Percentiles rank a stretch among this genome's conserved stretches.
Conservation (phyloP, 805 yeast species). For the Wickerhamiella kurtzmanii region DNA sequence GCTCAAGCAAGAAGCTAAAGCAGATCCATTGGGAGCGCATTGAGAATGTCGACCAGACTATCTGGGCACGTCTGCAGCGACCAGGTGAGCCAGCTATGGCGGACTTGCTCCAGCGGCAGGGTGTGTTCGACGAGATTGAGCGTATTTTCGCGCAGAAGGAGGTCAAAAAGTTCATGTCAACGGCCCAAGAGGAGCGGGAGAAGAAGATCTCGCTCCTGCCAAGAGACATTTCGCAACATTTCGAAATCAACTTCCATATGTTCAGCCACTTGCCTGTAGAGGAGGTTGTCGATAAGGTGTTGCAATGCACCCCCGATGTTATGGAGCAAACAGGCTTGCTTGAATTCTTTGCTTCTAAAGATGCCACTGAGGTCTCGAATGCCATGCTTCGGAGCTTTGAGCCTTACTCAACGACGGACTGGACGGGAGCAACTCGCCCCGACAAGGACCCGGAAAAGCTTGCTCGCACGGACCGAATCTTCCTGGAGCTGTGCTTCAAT, state of each 20-base stretch:
- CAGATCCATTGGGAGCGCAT: conserved; percentile 96
- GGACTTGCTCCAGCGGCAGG: conserved; percentile 54
- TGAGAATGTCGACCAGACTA: conserved; percentile 69
- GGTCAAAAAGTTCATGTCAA: conserved; percentile 34
- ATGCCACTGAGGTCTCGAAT: conserved; percentile 60
- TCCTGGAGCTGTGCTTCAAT: conserved; percentile 68
- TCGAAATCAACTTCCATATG: conserved; percentile 83
- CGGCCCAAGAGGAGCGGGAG: conserved; percentile 33
- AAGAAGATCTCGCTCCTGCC: conserved; percentile 58
- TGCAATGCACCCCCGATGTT: conserved; percentile 64
- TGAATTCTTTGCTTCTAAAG: conserved; percentile 71
- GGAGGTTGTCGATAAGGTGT: conserved; percentile 53
- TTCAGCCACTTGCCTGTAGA: conserved; percentile 49
- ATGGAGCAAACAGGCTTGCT: conserved; percentile 57
- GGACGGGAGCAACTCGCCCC: conserved; percentile 36
- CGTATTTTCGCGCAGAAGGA: conserved; percentile 78
- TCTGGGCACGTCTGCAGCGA: conserved; percentile 46
- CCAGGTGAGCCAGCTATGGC: conserved; percentile 43
- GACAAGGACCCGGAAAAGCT: conserved; percentile 64
- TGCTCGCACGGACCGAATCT: conserved; percentile 78
- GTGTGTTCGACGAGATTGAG: conserved; percentile 75
- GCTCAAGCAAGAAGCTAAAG: conserved; percentile 37
- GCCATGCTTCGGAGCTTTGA: conserved; percentile 56
- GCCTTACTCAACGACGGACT: conserved; percentile 63
- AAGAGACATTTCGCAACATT: conserved; percentile 82